phyloP scores from a whole-genome alignment of 2,329 filamentous ascomycete genomes.

The Thielaviopsis musarum region DNA sequence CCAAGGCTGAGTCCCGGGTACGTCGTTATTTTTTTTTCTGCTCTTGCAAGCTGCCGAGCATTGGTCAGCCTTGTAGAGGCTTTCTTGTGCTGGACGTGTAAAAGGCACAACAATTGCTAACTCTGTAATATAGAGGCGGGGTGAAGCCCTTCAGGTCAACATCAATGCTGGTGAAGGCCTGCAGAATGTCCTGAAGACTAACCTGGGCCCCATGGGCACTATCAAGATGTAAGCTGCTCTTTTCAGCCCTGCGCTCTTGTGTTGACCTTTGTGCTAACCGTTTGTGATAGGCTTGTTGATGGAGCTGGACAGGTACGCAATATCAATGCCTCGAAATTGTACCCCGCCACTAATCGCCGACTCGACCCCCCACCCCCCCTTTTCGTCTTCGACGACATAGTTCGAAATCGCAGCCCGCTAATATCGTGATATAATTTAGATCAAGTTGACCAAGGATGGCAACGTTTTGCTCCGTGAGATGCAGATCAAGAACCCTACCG shows the following conservation, averaged over 20 bases:
- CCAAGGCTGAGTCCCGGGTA: slow-evolving; percentile 95
- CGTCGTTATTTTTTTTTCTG: slow-evolving; percentile 21
- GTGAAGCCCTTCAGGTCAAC: slow-evolving; percentile 92
- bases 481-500: slow-evolving; percentile 98
- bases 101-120: slow-evolving; percentile 4
- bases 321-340: slow-evolving; percentile 14
- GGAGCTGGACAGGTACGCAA: slow-evolving; percentile 47
- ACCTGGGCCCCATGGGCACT: slow-evolving; percentile 82
- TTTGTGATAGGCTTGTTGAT: slow-evolving; percentile 41
- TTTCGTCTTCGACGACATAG: slow-evolving; percentile 3
- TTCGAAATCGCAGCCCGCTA: slow-evolving; percentile 15
- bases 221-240: slow-evolving; percentile 66
- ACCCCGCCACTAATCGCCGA: slow-evolving; percentile 12
- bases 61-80: slow-evolving; percentile 2
- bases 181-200: slow-evolving; percentile 89
- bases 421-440: slow-evolving; percentile 31
- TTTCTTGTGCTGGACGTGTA: not conserved
- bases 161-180: slow-evolving; percentile 90
- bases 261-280: not conserved
- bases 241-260: not conserved
- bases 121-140: slow-evolving; percentile 52
- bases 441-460: slow-evolving; percentile 98
- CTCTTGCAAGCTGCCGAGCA: not conserved
- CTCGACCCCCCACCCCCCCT: not conserved
- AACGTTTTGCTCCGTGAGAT: slow-evolving; percentile 66